Conservation (phyloP, 345 rosid species). For the Microthlaspi erraticum region DNA sequence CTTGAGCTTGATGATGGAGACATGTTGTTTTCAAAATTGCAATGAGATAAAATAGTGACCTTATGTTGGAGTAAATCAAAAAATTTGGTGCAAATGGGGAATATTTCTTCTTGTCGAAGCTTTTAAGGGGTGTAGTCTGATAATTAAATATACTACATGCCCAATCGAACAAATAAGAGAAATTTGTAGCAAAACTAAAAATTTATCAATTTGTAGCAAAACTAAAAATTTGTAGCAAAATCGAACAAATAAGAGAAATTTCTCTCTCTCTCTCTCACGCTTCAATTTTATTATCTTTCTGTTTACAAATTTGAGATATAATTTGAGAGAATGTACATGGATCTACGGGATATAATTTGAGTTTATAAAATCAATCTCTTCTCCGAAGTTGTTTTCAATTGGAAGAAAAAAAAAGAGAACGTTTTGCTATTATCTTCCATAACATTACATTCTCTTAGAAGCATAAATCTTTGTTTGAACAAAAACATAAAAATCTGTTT, state of each 20-base stretch:
- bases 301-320: neutral
- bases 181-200: slow-evolving; percentile 13
- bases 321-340: too few relatives aligned
- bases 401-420: too few relatives aligned
- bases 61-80: neutral
- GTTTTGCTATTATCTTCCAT: neutral
- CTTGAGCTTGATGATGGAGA: neutral
- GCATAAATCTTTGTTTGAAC: neutral
- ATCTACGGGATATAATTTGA: slow-evolving; percentile 2
- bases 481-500: slow-evolving; percentile 15
- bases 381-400: slow-evolving; percentile 9
- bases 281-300: neutral
- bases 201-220: too few relatives aligned
- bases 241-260: too few relatives aligned
- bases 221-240: too few relatives aligned
- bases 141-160: slow-evolving; percentile 11
- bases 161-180: slow-evolving; percentile 42
- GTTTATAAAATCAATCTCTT: neutral
- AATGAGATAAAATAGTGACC: neutral
- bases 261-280: too few relatives aligned
- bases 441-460: neutral
- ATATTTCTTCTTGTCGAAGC: slow-evolving; percentile 15
- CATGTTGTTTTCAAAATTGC: neutral
- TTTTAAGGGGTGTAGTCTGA: neutral
- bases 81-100: slow-evolving; percentile 1